Conservation (phyloP, 352 stramenopile species). For the Phytophthora colocasiae region DNA sequence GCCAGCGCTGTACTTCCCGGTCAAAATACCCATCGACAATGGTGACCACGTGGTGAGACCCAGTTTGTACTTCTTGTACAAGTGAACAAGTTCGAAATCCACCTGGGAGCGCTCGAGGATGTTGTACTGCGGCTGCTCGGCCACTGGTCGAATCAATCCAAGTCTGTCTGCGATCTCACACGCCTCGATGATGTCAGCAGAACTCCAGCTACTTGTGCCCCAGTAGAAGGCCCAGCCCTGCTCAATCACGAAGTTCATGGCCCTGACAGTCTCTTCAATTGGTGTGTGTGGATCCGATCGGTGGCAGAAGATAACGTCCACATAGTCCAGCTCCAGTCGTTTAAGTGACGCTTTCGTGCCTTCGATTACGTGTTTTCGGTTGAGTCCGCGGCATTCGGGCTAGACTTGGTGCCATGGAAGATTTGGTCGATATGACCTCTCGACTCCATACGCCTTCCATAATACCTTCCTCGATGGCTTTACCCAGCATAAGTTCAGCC, state of each 20-base stretch:
- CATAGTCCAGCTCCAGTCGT: conserved; percentile 25
- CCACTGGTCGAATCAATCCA: conserved; percentile 33
- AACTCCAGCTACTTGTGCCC: neutral
- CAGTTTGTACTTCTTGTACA: conserved; percentile 28
- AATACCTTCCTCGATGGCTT: conserved; percentile 16
- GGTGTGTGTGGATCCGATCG: conserved; percentile 38
- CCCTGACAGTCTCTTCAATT: conserved; percentile 28
- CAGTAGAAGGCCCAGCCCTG: conserved; percentile 21
- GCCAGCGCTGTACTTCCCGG: conserved; percentile 18
- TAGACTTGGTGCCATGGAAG: conserved; percentile 20
- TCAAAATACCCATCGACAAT: neutral
- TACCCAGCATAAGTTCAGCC: conserved; percentile 1
- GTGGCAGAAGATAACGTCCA: conserved; percentile 52
- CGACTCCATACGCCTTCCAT: conserved; percentile 5
- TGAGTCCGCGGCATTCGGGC: conserved; percentile 10
- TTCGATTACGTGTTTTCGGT: conserved; percentile 32
- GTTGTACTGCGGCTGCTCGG: conserved; percentile 61
- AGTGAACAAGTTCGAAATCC: conserved; percentile 9
- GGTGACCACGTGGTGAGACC: conserved; percentile 14
- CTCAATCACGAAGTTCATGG: conserved; percentile 19
- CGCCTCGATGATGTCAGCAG: conserved; percentile 61
- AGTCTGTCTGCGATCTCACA: conserved; percentile 51
- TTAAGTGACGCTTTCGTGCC: conserved; percentile 33
- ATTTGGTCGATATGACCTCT: conserved; percentile 50
- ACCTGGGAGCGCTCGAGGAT: conserved; percentile 1